These are phyloP conservation scores for Cryomyces minteri DNA, from an alignment of 495 filamentous ascomycete genomes.

Conservation along the genomic window DNA sequence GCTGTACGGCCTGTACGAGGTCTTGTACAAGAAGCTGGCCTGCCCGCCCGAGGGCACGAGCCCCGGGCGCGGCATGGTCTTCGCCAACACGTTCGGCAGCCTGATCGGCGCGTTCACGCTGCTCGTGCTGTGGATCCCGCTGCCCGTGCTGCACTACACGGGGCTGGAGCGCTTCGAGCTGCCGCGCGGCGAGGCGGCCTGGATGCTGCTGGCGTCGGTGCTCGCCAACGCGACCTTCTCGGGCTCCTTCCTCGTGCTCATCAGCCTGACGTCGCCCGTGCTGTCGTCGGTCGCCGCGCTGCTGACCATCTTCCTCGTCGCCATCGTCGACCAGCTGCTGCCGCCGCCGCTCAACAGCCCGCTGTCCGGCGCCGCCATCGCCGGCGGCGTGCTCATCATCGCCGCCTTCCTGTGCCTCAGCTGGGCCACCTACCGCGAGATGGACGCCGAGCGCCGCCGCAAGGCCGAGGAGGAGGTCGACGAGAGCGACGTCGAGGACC, in stretches of 20 bases:
- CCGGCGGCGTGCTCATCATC: conserved; percentile 76
- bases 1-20: conserved; percentile 92
- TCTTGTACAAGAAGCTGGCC: conserved; percentile 79
- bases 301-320: conserved; percentile 91
- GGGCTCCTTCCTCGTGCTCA: conserved; percentile 84
- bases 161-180: conserved; percentile 70
- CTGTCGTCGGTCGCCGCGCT: conserved; percentile 80
- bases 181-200: conserved; percentile 55
- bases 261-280: conserved; percentile 81
- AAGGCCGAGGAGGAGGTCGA: conserved; percentile 20
- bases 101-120: conserved; percentile 75
- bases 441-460: conserved; percentile 62
- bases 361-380: conserved; percentile 51
- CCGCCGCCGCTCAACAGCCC: conserved; percentile 45
- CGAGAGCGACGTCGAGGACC: conserved; percentile 22
- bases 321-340: conserved; percentile 71
- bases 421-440: conserved; percentile 83
- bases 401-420: conserved; percentile 67
- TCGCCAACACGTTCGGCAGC: conserved; percentile 80
- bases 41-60: conserved; percentile 83
- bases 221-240: conserved; percentile 79
- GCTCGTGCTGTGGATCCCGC: conserved; percentile 73
- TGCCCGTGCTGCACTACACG: conserved; percentile 62
- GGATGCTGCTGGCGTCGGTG: conserved; percentile 63
- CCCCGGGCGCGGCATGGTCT: conserved; percentile 68